Evolutionary conservation across 176 grass and related monocot genomes (phyloP), one percentile per base, ranked within the genome.

Genomic region (Eleusine indica): DNA sequence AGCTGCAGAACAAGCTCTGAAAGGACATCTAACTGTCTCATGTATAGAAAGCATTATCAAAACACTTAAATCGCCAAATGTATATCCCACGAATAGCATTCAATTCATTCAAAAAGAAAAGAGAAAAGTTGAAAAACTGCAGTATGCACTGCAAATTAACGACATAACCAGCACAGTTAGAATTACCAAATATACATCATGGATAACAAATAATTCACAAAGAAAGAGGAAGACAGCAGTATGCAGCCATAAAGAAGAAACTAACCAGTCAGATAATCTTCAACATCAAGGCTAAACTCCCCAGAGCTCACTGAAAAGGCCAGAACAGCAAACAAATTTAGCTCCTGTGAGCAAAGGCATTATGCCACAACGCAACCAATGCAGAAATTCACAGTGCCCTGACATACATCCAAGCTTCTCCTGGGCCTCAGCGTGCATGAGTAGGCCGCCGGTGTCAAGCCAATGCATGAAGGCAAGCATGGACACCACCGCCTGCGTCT

Each of bases 221-320:
- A 60, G 32, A 51, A 80, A 54, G 10, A 64, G 22, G 16, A 32
- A 54, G 71, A 70, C 3, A 46, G 11, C 2, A 37, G 9, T 39
- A 69, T 68, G 53, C 6, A 65, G 3, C 35, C 22, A 56, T 49
- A 62, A 2, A 51, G 18, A 73, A 7, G n/a, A 86, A 81, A 81
- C 78, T 66, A 41, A 98, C 96, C 93, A 29, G 82, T 94, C 44
- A 98, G 87, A 71, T 98, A 98, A 87, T 95, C 96, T 88, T 98
- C 96, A 88, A 95, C 70, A 85, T 95, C 93, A 22, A 98, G 87
- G 78, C 87, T 64, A 90, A 98, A 98, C 39, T 98, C 93, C 49
- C 82, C 87, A 30, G 89, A 90, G 80, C 75, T 73, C 89, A 98
- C 96, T 98, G 80, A 51, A 98, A 66, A 90, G 9, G 43, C 28